Evolutionary conservation across 768 basidiomycete species (phyloP), one percentile per base, ranked within the genome.

Genomic region (Rhizopogon roseolus): DNA sequence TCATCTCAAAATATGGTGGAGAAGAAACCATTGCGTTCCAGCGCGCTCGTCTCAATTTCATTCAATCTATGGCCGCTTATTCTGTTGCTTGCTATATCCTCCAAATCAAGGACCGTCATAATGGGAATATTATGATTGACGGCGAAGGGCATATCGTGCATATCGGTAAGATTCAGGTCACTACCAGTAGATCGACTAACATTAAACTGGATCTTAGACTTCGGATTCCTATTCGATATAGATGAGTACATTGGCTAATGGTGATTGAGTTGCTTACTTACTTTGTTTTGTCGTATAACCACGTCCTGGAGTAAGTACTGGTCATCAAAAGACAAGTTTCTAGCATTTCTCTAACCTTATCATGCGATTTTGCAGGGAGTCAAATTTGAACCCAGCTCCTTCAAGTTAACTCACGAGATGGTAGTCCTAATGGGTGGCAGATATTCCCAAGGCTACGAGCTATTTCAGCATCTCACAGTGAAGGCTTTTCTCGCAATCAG

Each of bases 91-190:
- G 96, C 68, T 98, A 97, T 68, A 93, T 99, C 60, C 72, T 98
- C 41, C 97, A 99, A 70, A 95, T 99, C 74, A 99, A 99, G 73
- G 97, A 99, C 66, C 75, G 97, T 38, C 97, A 99, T 69, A 99
- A 99, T 64, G 97, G 97, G 28, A 99, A 99, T 67, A 98, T 99
- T 66, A 98, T 99, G 96, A 95, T 99, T 55, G 97, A 98, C 66
- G 93, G 89, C 2, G 91, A 95, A 55, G 97, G 97, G 0, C 95
- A 98, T 66, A 96, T 99, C 54, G 81, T 98, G 4, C 97, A 99
- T 67, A 82, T 99, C 60, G 96, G 94, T 93, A 54, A 41, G 86
- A 66, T 16, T 51, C 39, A 19, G 38, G 28, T 16, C n/a, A 39
- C 14, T 46, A 36, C 32, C 13, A 37, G 17, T 49, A n/a, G 16